Evolutionary conservation across 768 basidiomycete genomes (phyloP), one percentile per base, ranked within the genome.

Genomic region (Tremella yokohamensis): DNA sequence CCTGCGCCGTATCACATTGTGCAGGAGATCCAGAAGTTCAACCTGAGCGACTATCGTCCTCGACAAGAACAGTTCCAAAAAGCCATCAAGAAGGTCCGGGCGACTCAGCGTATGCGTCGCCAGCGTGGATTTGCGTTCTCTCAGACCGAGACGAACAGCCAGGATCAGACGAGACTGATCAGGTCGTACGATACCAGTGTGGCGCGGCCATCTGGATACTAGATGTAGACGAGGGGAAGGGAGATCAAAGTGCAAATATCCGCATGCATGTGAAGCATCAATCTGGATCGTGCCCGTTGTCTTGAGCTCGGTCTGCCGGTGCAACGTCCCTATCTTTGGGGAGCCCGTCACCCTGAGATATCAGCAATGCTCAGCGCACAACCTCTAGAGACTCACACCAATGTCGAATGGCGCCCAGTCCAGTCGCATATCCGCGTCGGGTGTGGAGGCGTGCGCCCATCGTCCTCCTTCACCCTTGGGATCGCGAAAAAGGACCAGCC

Each of bases 41-140:
- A 96, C 76, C 86, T 96, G 56, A 91, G 90, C 2, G 91, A 94
- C 70, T 99, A 98, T 75, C 82, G 96, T 40, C 96, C 96, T 2
- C 82, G 96, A 57, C 94, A 98, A 78, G 96, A 96, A 78, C 96
- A 98, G 87, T 96, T 96, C 79, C 92, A 97, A 77, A 96, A 97
- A 75, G 96, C 96, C 15, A 99, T 99, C 82, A 98, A 97, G 78
- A 99, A 99, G 76, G 96, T 99, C 12, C 85, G 96, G n/a, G 96
- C 96, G 0, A 89, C 92, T 1, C 96, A 99, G 74, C 85, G 96
- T 34, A 90, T 98, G 88, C 87, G 96, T 13, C 83, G 90, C 56
- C 96, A 90, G 62, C 85, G 96, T 49, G 96, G 96, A 2, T 99
- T 98, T 74, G 96, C 96, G 3, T 99, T 99, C 81, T 91, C 88